phyloP scores from a whole-genome alignment of 176 grass and related monocot species.

The Canna indica region DNA sequence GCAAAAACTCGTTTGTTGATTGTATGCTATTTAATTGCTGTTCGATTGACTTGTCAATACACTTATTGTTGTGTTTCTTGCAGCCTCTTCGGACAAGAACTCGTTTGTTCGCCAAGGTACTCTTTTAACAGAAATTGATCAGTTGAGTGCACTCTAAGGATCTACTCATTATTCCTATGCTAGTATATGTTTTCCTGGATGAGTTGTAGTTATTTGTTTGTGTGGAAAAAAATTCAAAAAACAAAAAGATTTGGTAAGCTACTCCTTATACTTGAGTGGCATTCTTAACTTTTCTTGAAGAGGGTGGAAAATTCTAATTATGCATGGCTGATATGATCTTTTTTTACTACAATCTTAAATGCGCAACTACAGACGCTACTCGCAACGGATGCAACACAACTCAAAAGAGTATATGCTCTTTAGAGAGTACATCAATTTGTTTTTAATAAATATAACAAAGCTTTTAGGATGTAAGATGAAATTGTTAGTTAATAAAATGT shows the following conservation, averaged over 20 bases:
- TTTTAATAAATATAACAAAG: no score
- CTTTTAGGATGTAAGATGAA: no score
- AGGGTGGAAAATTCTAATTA: not conserved
- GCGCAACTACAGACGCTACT: no score
- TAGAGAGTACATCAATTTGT: no score
- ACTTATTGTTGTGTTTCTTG: conserved; percentile 24
- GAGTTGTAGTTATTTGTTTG: not conserved
- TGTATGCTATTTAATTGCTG: not conserved
- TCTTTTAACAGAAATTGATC: not conserved
- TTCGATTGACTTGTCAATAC: not conserved
- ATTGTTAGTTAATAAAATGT: no score
- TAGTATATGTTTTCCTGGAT: not conserved
- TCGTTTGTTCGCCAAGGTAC: conserved; percentile 65
- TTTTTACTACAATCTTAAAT: no score
- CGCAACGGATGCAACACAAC: no score
- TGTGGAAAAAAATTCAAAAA: not conserved
- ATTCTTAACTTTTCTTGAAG: not conserved
- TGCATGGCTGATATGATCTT: no score
- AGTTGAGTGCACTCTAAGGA: not conserved
- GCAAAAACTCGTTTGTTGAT: not conserved
- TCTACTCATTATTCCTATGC: not conserved
- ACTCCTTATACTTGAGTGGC: not conserved
- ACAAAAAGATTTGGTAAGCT: not conserved
- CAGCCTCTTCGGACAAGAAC: conserved; percentile 88
- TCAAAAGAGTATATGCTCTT: no score